Evolutionary conservation across 1,139 yeast genomes (phyloP), one percentile per base, ranked within the genome.

Genomic region (Kodamaea ohmeri): DNA sequence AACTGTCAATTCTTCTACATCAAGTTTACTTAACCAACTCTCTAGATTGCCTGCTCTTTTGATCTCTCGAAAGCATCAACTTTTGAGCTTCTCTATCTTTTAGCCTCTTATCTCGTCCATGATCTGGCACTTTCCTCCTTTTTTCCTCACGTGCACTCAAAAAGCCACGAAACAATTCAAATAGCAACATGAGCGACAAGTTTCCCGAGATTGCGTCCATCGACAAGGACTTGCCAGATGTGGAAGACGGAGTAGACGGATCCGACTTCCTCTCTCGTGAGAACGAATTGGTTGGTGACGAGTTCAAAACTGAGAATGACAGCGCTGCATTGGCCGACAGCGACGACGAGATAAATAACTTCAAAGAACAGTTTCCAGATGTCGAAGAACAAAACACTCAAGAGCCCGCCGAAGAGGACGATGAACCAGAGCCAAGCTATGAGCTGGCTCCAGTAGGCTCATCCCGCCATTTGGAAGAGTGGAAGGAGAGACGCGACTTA

Each of bases 191-290:
- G 95, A 83, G 92, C 51, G 90, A 86, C 52, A 85, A 85, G 61
- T 90, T 83, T 62, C 96, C 96, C 33, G 87, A 87, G 44, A 73
- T 89, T 51, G 90, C 83, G 42, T 73, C 74, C 36, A 60, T 69
- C 41, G 68, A 60, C 41, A 65, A 60, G 36, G 65, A 59, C 36
- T 51, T 60, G 25, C 63, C 70, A 17, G 60, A 60, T 35, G 41
- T 35, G 12, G 60, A 59, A 36, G 38, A 32, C 19, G 30, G 36
- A 16, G 34, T 24, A 15, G 49, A 51, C 32, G 60, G 49, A 24
- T 67, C 77, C 15, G 96, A 89, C 62, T 86, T 90, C 56, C 68
- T 88, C 45, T 72, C 88, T 33, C 80, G 97, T 55, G 97, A 90
- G 63, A 79, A 81, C 60, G 95, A 87, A 46, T 71, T 84, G 28